Base-by-base conservation (phyloP, 108 stramenopile species). In the Asterionellopsis glacialis region DNA sequence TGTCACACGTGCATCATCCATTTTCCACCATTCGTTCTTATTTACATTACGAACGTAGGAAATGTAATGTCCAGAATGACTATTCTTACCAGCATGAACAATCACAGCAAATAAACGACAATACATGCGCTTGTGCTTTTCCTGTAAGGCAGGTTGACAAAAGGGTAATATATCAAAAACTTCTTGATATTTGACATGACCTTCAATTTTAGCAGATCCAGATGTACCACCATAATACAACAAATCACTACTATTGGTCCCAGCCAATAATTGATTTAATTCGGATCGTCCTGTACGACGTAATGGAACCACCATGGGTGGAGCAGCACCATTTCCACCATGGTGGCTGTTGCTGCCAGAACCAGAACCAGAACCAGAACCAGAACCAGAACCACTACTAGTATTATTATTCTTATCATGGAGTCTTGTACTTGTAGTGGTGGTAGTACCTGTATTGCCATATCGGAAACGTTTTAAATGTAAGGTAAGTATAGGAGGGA, bases 21-120 rank as follows among this genome's bases (percentile, higher is more conserved):
- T 89, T 55, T 90, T 93, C 88, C 92, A 93, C 92, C 92, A 93
- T 52, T 93, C 85, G 45, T 88, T 89, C 63, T 80, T 85, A 55
- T 64, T 63, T 45, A 81, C 71, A 55, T 82, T 93, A 19, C 81
- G 72, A 14, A 93, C 92, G 42, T 90, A 93, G 41, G 72, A 57
- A 11, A 87, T 51, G 55, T 93, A 93, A 64, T 93, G 92, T 0
- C 92, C 92, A 0, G 82, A 82, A 51, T 93, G 88, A 24, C 80
- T 82, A 59, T 90, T 93, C 58, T 90, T 90, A 9, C 92, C 92
- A 14, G 84, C 78, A 55, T 93, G 92, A 22, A 90, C 88, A 56
- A 93, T 79, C 22, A 93, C 92, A 15, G 92, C 92, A 64, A 93
- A 93, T 11, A 93, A 83, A 39, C 92, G 82, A 57, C 87, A 88